Evolutionary conservation across 768 basidiomycete genomes (phyloP).

Genomic region (Termitomyces sp.): DNA sequence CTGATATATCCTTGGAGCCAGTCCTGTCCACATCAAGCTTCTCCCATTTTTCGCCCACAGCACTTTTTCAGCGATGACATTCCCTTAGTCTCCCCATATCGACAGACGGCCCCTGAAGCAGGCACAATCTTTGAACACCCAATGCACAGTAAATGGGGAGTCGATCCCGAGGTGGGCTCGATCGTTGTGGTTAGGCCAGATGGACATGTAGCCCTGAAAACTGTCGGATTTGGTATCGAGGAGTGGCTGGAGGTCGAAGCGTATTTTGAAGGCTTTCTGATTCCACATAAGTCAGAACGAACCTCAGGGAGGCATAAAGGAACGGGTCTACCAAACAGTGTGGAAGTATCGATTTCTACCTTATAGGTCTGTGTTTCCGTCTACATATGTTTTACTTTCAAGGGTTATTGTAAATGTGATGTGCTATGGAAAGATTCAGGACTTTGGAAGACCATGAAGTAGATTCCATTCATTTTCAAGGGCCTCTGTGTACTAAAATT

Average conservation of each 20-base stretch:
- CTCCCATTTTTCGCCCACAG: slow-evolving; percentile 14
- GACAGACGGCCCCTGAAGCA: slow-evolving; percentile 12
- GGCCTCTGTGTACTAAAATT: neutral
- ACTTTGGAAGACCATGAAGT: neutral
- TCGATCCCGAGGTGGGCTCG: slow-evolving; percentile 8
- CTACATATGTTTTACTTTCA: neutral
- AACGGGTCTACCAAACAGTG: neutral
- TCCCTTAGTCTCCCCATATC: slow-evolving; percentile 13
- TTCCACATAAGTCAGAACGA: neutral
- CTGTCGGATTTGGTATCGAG: slow-evolving; percentile 7
- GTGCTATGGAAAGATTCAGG: neutral
- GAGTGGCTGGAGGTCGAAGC: slow-evolving; percentile 11
- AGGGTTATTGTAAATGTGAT: neutral
- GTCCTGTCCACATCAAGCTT: neutral
- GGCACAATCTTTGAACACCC: slow-evolving; percentile 14
- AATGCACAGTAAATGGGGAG: slow-evolving; percentile 15
- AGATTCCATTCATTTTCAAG: neutral
- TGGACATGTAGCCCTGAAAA: slow-evolving; percentile 12
- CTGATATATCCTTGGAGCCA: slow-evolving; percentile 7
- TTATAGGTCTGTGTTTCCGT: neutral
- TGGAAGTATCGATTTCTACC: neutral
- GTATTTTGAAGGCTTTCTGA: slow-evolving; percentile 11
- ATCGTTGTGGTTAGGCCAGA: slow-evolving; percentile 14
- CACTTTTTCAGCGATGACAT: slow-evolving; percentile 15
- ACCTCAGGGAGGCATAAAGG: neutral